Evolutionary conservation across 2,329 filamentous ascomycete genomes (phyloP), one percentile per base, ranked within the genome.

Genomic region (Lecanoromycetidae sp.): DNA sequence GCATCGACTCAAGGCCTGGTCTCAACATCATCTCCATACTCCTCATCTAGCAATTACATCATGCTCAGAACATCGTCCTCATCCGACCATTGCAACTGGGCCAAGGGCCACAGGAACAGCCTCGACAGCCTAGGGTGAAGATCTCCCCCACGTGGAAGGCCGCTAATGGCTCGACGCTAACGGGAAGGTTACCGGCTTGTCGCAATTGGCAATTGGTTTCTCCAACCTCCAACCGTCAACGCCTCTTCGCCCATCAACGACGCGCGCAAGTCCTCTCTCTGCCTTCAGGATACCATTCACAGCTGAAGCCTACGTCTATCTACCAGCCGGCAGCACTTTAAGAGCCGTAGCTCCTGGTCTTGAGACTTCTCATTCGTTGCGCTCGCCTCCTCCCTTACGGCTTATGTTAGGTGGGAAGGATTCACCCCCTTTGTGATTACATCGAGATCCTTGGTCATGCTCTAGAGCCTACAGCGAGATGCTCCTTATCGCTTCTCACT

Each of bases 151-250:
- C n/a, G n/a, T n/a, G n/a, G n/a, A n/a, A n/a, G n/a, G n/a, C n/a
- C n/a, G n/a, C n/a, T n/a, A n/a, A n/a, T n/a, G n/a, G n/a, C n/a
- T n/a, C n/a, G n/a, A n/a, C n/a, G n/a, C n/a, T n/a, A 41, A 17
- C 38, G 38, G 38, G 15, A 41, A 41, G 38, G 38, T 41, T 25
- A 25, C 30, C 30, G 25, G 30, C 19, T 35, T 30, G 38, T 41
- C 38, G 38, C 38, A 41, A 41, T 41, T 17, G n/a, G n/a, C n/a
- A n/a, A n/a, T n/a, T n/a, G n/a, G n/a, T n/a, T n/a, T n/a, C n/a
- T n/a, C n/a, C n/a, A n/a, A n/a, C n/a, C n/a, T n/a, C n/a, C n/a
- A n/a, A n/a, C n/a, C 38, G 15, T 41, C 25, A 30, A 26, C 26
- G 8, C 38, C 25, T 41, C 35, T 8, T 3, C 9, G 20, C 26